Conservation (phyloP, 2,329 filamentous ascomycete species). For the Zalaria obscura region DNA sequence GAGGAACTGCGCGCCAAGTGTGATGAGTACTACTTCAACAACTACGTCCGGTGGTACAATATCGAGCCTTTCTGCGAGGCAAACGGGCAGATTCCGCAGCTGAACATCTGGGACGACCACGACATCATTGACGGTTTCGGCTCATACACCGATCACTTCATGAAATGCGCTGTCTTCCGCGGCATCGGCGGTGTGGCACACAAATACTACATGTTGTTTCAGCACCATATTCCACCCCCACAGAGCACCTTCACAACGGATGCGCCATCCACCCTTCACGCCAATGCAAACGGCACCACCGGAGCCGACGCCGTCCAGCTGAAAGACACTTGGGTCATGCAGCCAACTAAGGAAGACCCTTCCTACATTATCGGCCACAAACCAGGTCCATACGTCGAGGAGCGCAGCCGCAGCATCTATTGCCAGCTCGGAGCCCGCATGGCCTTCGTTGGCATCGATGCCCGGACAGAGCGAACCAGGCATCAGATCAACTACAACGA, state of each 20-base stretch:
- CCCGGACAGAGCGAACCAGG: conserved; percentile 62
- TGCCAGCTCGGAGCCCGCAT: conserved; percentile 52
- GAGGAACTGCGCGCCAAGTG: conserved; percentile 47
- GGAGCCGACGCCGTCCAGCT: conserved; percentile 58
- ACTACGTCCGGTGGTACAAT: conserved; percentile 54
- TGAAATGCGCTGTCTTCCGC: conserved; percentile 50
- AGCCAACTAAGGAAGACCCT: conserved; percentile 43
- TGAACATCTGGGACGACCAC: conserved; percentile 53
- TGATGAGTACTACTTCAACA: conserved; percentile 48
- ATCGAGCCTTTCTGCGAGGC: conserved; percentile 47
- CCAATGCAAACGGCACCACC: conserved; percentile 24
- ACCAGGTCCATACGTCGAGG: conserved; percentile 54
- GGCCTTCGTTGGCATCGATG: conserved; percentile 46
- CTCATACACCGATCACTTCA: conserved; percentile 53
- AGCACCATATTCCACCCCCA: conserved; percentile 71
- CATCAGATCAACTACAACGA: conserved; percentile 81
- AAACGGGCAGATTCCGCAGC: conserved; percentile 48
- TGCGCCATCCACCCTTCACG: conserved; percentile 39
- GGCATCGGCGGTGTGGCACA: conserved; percentile 46
- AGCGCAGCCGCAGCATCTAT: conserved; percentile 46
- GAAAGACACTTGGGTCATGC: conserved; percentile 57
- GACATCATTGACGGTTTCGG: conserved; percentile 56
- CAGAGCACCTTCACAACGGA: conserved; percentile 75
- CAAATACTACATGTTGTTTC: conserved; percentile 49
- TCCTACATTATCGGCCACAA: conserved; percentile 68